These are phyloP conservation scores for Tolypocladium endophyticum DNA, from an alignment of 2,329 filamentous ascomycete species.

Conservation along the genomic window DNA sequence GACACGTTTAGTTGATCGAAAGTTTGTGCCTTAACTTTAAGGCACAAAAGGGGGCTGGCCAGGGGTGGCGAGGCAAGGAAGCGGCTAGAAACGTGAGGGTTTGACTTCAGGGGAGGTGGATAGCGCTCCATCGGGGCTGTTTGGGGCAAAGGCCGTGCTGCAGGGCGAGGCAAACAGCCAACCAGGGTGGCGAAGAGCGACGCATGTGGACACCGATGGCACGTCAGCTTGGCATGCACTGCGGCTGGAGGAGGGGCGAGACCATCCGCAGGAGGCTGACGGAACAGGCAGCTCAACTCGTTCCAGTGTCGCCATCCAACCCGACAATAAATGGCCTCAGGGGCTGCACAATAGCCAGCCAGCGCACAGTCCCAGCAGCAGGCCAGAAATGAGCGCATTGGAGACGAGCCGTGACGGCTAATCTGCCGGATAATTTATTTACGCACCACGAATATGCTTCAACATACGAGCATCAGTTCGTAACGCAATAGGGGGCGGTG, in stretches of 20 bases:
- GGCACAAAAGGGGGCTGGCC: constrained; percentile 6
- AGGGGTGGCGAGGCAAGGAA: background rate
- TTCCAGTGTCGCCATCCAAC: background rate
- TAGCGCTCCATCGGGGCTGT: too few relatives aligned
- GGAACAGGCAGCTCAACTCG: background rate
- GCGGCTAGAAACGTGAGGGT: background rate
- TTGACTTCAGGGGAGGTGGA: background rate
- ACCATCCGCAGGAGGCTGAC: background rate
- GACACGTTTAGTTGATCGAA: constrained; percentile 13
- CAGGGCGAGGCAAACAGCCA: background rate
- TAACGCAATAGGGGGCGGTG: background rate
- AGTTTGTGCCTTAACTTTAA: constrained; percentile 6
- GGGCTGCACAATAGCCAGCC: background rate
- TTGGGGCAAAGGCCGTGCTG: background rate
- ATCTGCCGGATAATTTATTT: background rate
- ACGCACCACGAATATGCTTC: background rate
- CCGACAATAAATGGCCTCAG: background rate
- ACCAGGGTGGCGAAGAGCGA: background rate
- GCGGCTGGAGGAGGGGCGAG: background rate
- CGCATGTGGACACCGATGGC: too few relatives aligned
- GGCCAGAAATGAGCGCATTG: background rate
- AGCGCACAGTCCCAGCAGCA: background rate
- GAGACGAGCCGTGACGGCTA: too few relatives aligned
- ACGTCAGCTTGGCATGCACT: background rate
- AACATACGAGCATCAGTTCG: background rate